These are phyloP conservation scores for Pyricularia sp. DNA, from an alignment of 2,329 filamentous ascomycete genomes.

Conservation along the genomic window DNA sequence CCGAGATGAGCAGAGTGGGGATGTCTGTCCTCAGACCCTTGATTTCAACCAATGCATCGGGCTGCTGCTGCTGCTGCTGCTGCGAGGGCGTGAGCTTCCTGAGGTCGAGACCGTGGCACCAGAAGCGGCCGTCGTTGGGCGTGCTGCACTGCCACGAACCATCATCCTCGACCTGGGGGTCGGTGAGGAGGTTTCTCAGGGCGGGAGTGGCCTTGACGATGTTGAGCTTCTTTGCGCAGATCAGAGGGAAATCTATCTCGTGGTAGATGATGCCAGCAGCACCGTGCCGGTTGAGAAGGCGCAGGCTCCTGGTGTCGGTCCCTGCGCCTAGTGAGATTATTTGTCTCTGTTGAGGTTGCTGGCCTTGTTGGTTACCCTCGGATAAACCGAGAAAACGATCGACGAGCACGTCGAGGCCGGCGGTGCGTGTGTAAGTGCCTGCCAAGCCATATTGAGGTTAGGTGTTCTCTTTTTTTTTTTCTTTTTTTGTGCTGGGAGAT, in stretches of 20 bases:
- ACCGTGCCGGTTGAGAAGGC: conserved; percentile 42
- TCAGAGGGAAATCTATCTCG: conserved; percentile 77
- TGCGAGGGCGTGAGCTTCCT: conserved; percentile 34
- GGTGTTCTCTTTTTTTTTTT: background rate
- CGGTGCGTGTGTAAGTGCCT: conserved; percentile 90
- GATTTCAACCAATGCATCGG: conserved; percentile 12
- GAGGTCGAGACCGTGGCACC: conserved; percentile 57
- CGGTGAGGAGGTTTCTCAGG: conserved; percentile 25
- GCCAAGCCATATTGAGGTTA: background rate
- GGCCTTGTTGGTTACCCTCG: conserved; percentile 9
- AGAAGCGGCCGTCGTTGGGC: conserved; percentile 25
- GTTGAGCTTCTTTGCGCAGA: conserved; percentile 53
- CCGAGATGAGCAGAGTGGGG: conserved; percentile 79
- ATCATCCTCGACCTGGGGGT: conserved; percentile 16
- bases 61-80: conserved; percentile 2
- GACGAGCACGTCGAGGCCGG: conserved; percentile 68
- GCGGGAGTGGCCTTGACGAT: conserved; percentile 32
- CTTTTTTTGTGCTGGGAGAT: background rate
- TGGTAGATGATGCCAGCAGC: conserved; percentile 55
- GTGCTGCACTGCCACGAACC: conserved; percentile 30
- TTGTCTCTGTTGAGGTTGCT: conserved; percentile 37
- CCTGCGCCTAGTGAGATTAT: conserved; percentile 89
- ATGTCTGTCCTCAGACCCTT: conserved; percentile 38
- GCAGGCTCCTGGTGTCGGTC: conserved; percentile 81
- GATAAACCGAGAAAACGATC: conserved; percentile 47